Evolutionary conservation across 768 basidiomycete genomes (phyloP).

Genomic region (Tylopilus cervinicoccineus): DNA sequence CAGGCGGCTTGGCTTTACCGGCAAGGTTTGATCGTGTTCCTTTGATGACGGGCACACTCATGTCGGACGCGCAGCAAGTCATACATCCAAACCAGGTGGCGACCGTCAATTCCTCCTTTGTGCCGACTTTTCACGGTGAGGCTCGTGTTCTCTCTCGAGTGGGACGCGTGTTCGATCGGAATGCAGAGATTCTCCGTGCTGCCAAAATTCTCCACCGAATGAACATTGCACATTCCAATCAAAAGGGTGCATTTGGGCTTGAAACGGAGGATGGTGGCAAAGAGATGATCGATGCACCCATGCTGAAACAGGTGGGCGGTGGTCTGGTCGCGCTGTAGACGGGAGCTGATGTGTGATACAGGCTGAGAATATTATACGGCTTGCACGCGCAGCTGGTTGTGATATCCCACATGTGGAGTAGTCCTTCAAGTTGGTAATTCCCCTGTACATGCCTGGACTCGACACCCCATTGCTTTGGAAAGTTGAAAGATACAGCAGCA

Average conservation of each 20-base stretch:
- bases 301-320: slow-evolving; percentile 62
- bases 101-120: slow-evolving; percentile 72
- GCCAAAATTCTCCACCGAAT: slow-evolving; percentile 66
- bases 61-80: slow-evolving; percentile 62
- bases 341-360: slow-evolving; percentile 16
- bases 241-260: slow-evolving; percentile 69
- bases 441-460: neutral
- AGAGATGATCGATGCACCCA: slow-evolving; percentile 90
- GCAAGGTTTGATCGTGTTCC: slow-evolving; percentile 55
- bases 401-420: slow-evolving; percentile 43
- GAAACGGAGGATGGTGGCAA: slow-evolving; percentile 51
- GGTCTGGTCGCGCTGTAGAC: neutral
- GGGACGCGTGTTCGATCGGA: neutral
- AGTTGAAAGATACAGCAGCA: too few relatives aligned
- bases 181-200: slow-evolving; percentile 71
- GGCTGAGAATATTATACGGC: slow-evolving; percentile 49
- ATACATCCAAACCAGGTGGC: slow-evolving; percentile 87
- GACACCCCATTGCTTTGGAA: too few relatives aligned
- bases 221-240: slow-evolving; percentile 49
- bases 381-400: slow-evolving; percentile 53
- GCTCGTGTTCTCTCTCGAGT: neutral
- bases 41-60: slow-evolving; percentile 1
- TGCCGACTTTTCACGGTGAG: slow-evolving; percentile 67
- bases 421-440: neutral
- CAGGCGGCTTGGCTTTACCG: slow-evolving; percentile 80